Evolutionary conservation across 495 filamentous ascomycete species (phyloP), one percentile per base, ranked within the genome.

Genomic region (Clavariopsis aquatica): DNA sequence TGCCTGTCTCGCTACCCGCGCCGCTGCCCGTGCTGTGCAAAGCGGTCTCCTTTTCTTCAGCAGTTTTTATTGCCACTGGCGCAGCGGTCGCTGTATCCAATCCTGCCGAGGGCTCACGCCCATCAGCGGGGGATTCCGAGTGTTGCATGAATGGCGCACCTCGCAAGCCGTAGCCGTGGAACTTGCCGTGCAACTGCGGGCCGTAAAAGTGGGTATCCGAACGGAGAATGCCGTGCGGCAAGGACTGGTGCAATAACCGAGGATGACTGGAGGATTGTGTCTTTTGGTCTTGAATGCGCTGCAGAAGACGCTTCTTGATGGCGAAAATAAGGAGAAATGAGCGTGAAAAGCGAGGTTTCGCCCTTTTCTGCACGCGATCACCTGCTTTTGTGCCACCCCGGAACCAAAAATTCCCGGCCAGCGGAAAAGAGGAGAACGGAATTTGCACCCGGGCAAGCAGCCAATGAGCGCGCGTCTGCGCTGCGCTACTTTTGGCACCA

Each of bases 361-460:
- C 31, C 31, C 31, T 34, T 34, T 34, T 34, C 31, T 34, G 31
- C 31, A 34, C 31, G 31, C 31, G 31, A 34, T 34, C 31, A 34
- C 31, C 31, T 34, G 31, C 31, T 34, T 34, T 34, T 34, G 49
- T 52, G 19, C 19, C 8, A 20, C 12, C 45, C 49, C 49, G 49
- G 49, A 52, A 52, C 49, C 20, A 24, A 22, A 26, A 20, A 23
- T 26, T 52, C 49, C 49, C 49, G 45, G 49, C 27, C n/a, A 15
- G 49, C 49, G 20, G 9, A 34, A 34, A 12, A 34, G 31, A 5
- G 12, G 31, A 34, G 31, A 34, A 52, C 19, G 49, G 20, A 26
- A 24, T 24, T 52, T 13, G 27, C 2, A 6, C 45, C 49, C 7
- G 23, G 8, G 23, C 27, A 13, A 12, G 23, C 20, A 9, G 20